Conservation (phyloP, 345 rosid genomes). For the Ricinus communis region DNA sequence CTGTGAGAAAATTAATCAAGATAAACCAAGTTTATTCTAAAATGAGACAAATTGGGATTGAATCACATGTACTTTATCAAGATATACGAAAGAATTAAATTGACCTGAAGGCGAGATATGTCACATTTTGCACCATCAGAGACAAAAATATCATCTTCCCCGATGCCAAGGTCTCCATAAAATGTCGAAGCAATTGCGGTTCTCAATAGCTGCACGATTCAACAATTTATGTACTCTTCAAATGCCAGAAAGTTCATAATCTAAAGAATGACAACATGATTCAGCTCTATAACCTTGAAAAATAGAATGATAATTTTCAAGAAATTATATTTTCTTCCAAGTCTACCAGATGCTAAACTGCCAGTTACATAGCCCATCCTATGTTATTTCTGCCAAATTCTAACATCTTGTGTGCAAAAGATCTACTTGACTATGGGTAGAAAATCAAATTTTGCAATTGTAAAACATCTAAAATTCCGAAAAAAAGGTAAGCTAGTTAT, state of each 20-base stretch:
- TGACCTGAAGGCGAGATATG: slow-evolving; percentile 95
- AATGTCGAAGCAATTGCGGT: slow-evolving; percentile 71
- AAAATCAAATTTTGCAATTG: background rate
- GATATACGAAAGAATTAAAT: background rate
- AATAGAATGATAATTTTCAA: background rate
- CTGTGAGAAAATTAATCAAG: slow-evolving; percentile 39
- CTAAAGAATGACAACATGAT: background rate
- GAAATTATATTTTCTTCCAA: background rate
- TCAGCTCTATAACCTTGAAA: background rate
- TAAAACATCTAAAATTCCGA: background rate
- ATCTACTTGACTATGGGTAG: background rate
- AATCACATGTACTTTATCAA: slow-evolving; percentile 1
- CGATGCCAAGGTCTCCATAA: slow-evolving; percentile 76
- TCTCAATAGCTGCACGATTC: slow-evolving; percentile 66
- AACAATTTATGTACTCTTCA: slow-evolving; percentile 11
- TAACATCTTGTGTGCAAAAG: background rate
- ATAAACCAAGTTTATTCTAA: background rate
- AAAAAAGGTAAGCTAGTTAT: background rate
- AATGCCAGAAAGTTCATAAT: background rate
- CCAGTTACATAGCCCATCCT: background rate
- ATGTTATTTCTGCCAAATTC: background rate
- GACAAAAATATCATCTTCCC: slow-evolving; percentile 83
- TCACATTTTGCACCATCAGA: slow-evolving; percentile 99
- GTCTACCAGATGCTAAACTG: background rate
- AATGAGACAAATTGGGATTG: background rate